Percentiles rank a stretch among this genome's conserved stretches.
Conservation (phyloP, 129 eudicot species). For the Solidago caesia region DNA sequence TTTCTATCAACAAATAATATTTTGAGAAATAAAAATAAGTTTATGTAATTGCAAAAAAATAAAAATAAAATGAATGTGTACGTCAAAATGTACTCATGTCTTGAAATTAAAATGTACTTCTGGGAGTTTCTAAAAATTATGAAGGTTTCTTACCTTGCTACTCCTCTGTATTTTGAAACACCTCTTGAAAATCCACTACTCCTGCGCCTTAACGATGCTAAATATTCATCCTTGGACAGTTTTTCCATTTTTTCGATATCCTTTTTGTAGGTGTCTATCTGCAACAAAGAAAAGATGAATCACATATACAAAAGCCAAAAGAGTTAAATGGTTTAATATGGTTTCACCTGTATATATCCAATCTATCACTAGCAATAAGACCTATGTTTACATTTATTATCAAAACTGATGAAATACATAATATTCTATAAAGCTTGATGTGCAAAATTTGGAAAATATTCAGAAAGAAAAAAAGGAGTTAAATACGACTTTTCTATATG, state of each 20-base stretch:
- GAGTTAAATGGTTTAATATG: neutral
- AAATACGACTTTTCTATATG: neutral
- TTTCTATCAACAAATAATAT: neutral
- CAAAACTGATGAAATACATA: too few relatives aligned
- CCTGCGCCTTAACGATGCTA: constrained; percentile 65
- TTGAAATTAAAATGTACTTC: neutral
- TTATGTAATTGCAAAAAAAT: too few relatives aligned
- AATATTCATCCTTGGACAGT: constrained; percentile 64
- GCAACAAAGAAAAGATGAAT: constrained; percentile 21
- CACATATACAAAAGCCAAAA: constrained; percentile 6
- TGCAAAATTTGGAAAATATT: too few relatives aligned
- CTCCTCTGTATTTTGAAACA: constrained; percentile 93
- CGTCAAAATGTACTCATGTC: neutral
- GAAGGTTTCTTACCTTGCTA: constrained; percentile 60
- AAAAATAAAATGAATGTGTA: too few relatives aligned
- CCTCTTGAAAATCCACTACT: constrained; percentile 97
- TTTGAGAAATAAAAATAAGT: neutral
- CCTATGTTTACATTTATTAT: neutral
- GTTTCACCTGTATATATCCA: neutral
- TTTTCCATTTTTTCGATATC: constrained; percentile 78
- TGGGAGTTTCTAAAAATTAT: neutral
- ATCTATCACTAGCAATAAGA: neutral
- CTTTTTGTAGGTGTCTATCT: constrained; percentile 56
- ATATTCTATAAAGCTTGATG: too few relatives aligned
- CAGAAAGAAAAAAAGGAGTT: too few relatives aligned